Evolutionary conservation across 1,284 basidiomycete species (phyloP), one percentile per base, ranked within the genome.

Genomic region (Pholiota adiposa): DNA sequence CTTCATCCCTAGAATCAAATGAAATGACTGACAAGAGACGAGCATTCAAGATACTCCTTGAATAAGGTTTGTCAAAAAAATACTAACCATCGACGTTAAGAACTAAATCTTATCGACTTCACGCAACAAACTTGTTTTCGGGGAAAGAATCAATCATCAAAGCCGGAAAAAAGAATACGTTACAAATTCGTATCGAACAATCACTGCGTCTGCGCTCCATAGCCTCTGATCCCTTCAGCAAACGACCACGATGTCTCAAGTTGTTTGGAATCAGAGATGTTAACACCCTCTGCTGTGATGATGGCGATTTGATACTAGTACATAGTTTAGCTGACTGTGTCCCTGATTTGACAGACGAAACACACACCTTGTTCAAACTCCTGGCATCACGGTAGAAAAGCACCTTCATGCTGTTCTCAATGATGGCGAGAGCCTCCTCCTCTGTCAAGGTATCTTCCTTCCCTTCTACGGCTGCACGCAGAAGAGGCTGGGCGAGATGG

Each of bases 311-410:
- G 96, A 79, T 92, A 99, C 95, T 97, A 62, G 11, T 36, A 56
- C 21, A 4, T 27, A 49, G 18, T 64, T 16, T 12, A 41, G 21
- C 16, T 52, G 36, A 8, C 19, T 9, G 44, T 23, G 40, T 29
- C 1, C 27, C 27, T 31, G 9, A 31, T 58, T 19, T 33, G 23
- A 16, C 27, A n/a, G 34, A 34, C 46, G 25, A 38, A 34, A 19
- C 8, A 73, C 83, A 41, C 64, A 94, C 96, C 86, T 98, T 96
- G 84, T 99, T 94, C 75, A 97, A 79, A 80, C 92, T 95, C 70
- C 97, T 86, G 2, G 97, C 97, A 71, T 99, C 97, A 50, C 97
- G 88, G 79, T 99, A 99, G 80, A 92, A 99, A 55, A 99, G 82
- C 11, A 99, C 96, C 69, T 90, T 90, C 90, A 99, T 93, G 73